Evolutionary conservation across 2,329 filamentous ascomycete species (phyloP).

Genomic region (Sclerotinia spermophila): DNA sequence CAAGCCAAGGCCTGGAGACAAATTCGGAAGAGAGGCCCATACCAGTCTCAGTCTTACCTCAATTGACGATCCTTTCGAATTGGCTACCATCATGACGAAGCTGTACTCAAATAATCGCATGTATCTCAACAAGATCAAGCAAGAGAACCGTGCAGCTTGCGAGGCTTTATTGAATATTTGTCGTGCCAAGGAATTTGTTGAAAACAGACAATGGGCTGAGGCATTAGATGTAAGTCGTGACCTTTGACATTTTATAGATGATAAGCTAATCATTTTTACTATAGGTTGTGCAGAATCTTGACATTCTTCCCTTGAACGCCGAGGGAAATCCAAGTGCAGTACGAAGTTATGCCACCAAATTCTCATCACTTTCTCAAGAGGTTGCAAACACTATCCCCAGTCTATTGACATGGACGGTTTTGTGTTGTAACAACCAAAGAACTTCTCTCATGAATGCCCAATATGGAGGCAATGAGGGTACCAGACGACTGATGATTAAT

Average conservation of each 20-base stretch:
- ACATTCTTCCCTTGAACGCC: constrained; percentile 76
- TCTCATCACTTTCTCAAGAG: constrained; percentile 72
- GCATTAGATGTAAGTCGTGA: constrained; percentile 62
- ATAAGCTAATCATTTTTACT: constrained; percentile 25
- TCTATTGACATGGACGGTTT: constrained; percentile 89
- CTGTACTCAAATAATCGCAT: constrained; percentile 60
- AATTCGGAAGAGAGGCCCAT: constrained; percentile 18
- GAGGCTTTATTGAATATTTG: constrained; percentile 58
- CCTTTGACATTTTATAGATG: constrained; percentile 14
- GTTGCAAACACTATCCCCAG: constrained; percentile 88
- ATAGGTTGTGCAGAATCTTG: constrained; percentile 70
- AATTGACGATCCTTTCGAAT: constrained; percentile 61
- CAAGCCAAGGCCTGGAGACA: constrained; percentile 36
- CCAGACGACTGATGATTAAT: constrained; percentile 60
- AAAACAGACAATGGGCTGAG: constrained; percentile 54
- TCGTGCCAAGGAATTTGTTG: constrained; percentile 56
- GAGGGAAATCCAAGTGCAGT: constrained; percentile 73
- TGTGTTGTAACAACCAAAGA: constrained; percentile 76
- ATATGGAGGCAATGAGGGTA: constrained; percentile 71
- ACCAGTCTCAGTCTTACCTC: constrained; percentile 59
- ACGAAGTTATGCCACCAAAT: constrained; percentile 74
- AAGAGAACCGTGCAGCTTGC: constrained; percentile 55
- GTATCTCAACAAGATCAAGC: constrained; percentile 57
- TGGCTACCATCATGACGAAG: constrained; percentile 59
- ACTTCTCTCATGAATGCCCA: constrained; percentile 65